A percentile compares a stretch with the other conserved stretches of the same genome.
Conservation (phyloP, 768 basidiomycete genomes). For the Mycena galopus region DNA sequence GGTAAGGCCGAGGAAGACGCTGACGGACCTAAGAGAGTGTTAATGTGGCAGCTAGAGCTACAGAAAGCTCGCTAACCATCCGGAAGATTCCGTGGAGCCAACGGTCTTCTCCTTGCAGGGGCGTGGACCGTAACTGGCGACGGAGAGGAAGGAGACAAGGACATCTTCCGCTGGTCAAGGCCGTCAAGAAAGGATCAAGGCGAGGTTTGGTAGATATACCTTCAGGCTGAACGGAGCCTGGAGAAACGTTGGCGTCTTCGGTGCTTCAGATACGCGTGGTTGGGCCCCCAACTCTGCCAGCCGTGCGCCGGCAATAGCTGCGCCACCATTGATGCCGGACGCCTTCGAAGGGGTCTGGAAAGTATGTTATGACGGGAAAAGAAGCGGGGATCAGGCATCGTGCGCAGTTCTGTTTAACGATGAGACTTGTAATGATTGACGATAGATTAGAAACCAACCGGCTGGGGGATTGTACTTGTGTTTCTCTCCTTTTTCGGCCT, state of each 20-base stretch:
- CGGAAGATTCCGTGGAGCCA: not conserved
- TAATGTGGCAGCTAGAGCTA: too few relatives aligned
- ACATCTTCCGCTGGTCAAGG: not conserved
- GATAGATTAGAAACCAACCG: not conserved
- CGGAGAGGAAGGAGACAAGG: not conserved
- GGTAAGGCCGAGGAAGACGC: too few relatives aligned
- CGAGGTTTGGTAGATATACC: not conserved
- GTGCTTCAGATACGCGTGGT: not conserved
- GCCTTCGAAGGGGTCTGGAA: not conserved
- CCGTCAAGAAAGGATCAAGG: not conserved
- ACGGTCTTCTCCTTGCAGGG: not conserved
- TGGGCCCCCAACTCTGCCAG: not conserved
- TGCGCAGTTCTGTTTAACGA: not conserved
- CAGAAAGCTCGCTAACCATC: not conserved
- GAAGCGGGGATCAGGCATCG: not conserved
- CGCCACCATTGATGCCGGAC: not conserved
- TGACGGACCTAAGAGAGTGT: too few relatives aligned
- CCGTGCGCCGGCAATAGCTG: not conserved
- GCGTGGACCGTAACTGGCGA: not conserved
- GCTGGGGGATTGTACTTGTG: not conserved
- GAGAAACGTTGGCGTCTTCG: not conserved
- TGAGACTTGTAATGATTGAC: not conserved
- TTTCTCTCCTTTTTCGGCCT: not conserved
- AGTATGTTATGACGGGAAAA: not conserved
- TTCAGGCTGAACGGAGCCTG: not conserved